Evolutionary conservation across 192 early-diverging fungal species (phyloP).

Genomic region (Lobosporangium transversale): DNA sequence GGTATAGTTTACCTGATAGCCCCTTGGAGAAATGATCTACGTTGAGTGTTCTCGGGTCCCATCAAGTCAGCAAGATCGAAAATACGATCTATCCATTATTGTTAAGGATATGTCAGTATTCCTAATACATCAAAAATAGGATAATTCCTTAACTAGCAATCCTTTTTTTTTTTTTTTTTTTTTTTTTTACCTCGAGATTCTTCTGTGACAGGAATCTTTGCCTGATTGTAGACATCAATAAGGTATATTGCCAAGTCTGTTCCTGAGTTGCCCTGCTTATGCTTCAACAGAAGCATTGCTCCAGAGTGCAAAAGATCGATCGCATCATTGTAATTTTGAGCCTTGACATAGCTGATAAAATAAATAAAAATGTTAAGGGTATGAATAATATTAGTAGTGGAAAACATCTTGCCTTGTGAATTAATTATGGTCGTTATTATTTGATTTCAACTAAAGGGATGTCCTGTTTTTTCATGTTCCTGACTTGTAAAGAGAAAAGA

Average conservation of each 20-base stretch:
- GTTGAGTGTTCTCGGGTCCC: conserved; percentile 32
- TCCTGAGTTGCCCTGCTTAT: conserved; percentile 85
- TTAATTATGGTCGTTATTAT: too few relatives aligned
- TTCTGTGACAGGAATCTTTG: conserved; percentile 73
- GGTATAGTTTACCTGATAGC: conserved; percentile 69
- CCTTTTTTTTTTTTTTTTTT: too few relatives aligned
- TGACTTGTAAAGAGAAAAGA: too few relatives aligned
- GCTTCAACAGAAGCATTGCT: conserved; percentile 76
- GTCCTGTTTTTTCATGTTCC: too few relatives aligned
- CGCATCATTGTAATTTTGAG: conserved; percentile 80
- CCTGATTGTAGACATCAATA: conserved; percentile 81
- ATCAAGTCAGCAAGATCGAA: conserved; percentile 51
- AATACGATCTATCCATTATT: conserved; percentile 46
- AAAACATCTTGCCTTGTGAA: too few relatives aligned
- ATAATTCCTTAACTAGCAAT: too few relatives aligned
- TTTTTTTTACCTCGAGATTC: conserved; percentile 66
- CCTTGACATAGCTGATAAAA: conserved; percentile 80
- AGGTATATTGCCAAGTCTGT: conserved; percentile 85
- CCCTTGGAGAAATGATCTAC: conserved; percentile 63
- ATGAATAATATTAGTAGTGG: background rate
- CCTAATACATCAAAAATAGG: too few relatives aligned
- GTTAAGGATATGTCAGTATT: conserved; percentile 9
- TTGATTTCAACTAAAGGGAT: too few relatives aligned
- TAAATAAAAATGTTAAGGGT: background rate
- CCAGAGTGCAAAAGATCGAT: conserved; percentile 85